Evolutionary conservation across 108 stramenopile genomes (phyloP).

Genomic region (Aurantiochytrium sp.): DNA sequence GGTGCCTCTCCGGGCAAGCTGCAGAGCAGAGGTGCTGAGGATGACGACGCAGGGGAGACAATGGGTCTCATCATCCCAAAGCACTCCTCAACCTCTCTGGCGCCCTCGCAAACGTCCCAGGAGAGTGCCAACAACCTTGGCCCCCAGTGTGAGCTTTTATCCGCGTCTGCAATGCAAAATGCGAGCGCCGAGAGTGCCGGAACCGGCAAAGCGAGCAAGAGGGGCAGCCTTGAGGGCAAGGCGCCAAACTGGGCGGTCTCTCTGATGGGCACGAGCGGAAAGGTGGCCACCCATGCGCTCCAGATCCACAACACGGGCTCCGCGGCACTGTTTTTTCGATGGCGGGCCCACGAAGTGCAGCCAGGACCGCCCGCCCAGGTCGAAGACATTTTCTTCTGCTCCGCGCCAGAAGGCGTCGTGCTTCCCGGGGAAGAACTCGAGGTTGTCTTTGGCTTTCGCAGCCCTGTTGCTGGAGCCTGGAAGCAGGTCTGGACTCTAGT

Average conservation of each 20-base stretch:
- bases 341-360: background rate
- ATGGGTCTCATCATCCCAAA: too few species aligned
- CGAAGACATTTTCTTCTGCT: background rate
- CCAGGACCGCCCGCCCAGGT: background rate
- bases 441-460: background rate
- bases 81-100: too few species aligned
- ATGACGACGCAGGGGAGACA: too few species aligned
- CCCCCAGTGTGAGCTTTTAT: too few species aligned
- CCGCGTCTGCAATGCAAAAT: too few species aligned
- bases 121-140: too few species aligned
- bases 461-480: background rate
- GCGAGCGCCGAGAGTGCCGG: too few species aligned
- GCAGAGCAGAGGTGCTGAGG: too few species aligned
- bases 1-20: too few species aligned
- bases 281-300: background rate
- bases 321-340: background rate
- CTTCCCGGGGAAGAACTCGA: background rate
- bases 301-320: background rate
- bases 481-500: background rate
- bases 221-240: too few species aligned
- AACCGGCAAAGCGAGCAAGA: too few species aligned
- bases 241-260: background rate
- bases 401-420: background rate
- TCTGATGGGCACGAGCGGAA: background rate
- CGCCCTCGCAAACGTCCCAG: too few species aligned